Conservation (phyloP, 768 basidiomycete species). For the Cubamyces sp. region DNA sequence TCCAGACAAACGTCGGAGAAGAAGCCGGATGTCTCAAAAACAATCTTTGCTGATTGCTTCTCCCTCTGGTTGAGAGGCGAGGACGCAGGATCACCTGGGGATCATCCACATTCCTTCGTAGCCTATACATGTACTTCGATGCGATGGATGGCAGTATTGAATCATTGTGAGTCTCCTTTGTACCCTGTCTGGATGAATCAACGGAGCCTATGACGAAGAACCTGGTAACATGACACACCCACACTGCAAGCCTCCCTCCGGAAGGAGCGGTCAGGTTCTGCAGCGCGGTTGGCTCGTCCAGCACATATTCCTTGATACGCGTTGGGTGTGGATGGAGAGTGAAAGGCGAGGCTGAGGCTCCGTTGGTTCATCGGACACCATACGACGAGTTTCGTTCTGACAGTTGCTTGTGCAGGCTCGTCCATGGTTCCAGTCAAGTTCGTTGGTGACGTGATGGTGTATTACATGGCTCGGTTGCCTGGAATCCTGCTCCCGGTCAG, state of each 20-base stretch:
- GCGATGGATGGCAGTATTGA: conserved; percentile 3
- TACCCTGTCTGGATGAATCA: conserved; percentile 9
- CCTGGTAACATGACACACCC: conserved; percentile 91
- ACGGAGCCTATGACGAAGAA: conserved; percentile 69
- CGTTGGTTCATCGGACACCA: conserved; percentile 1
- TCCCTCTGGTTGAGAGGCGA: conserved; percentile 89
- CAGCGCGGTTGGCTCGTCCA: conserved; percentile 28
- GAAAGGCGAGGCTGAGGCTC: conserved; percentile 89
- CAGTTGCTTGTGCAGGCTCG: conserved; percentile 5
- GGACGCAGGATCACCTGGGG: conserved; percentile 95
- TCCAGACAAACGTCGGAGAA: conserved; percentile 93
- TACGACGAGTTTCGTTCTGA: conserved; percentile 7
- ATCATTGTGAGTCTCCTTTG: conserved; percentile 21
- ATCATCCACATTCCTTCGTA: conserved; percentile 55
- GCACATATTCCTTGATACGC: conserved; percentile 24
- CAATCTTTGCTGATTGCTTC: conserved; percentile 90
- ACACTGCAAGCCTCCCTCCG: conserved; percentile 39
- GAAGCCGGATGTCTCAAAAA: conserved; percentile 72
- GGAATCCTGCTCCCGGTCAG: too few species aligned
- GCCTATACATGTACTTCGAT: conserved; percentile 19
- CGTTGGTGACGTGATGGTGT: too few species aligned
- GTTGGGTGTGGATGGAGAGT: conserved; percentile 75
- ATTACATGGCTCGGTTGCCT: background rate
- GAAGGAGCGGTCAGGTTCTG: conserved; percentile 10
- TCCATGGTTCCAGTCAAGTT: background rate